phyloP scores from a whole-genome alignment of 352 stramenopile genomes.

The Thalassiosira sp. region DNA sequence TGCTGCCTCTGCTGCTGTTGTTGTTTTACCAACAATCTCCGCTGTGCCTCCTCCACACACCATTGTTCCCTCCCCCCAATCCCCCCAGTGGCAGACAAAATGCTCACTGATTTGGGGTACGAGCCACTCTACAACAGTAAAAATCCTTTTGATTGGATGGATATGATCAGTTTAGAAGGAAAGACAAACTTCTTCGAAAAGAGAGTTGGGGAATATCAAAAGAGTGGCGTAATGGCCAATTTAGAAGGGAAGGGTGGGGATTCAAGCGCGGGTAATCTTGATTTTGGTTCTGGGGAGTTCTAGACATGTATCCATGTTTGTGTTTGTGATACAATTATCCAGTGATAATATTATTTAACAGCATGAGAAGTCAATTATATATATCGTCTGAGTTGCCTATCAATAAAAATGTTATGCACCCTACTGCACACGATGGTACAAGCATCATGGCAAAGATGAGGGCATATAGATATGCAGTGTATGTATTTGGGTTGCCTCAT shows the following conservation, averaged over 20 bases:
- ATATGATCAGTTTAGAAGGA: constrained; percentile 83
- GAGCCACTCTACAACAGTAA: constrained; percentile 69
- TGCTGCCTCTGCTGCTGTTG: too few relatives aligned
- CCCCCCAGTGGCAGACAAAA: constrained; percentile 80
- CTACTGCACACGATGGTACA: constrained; percentile 7
- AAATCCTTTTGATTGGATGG: constrained; percentile 86
- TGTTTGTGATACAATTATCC: constrained; percentile 11
- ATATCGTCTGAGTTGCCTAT: not conserved
- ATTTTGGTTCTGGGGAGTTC: constrained; percentile 79
- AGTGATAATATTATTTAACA: constrained; percentile 8
- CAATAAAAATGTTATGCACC: not conserved
- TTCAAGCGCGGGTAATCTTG: constrained; percentile 33
- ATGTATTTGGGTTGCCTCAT: too few relatives aligned
- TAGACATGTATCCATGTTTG: constrained; percentile 37
- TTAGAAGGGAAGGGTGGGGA: constrained; percentile 52
- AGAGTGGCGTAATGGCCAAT: constrained; percentile 81
- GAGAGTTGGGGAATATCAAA: constrained; percentile 84
- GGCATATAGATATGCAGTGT: not conserved
- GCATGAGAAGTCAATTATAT: not conserved
- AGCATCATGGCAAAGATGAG: not conserved
- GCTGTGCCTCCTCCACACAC: too few relatives aligned
- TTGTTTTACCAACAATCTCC: too few relatives aligned
- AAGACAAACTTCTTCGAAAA: constrained; percentile 89
- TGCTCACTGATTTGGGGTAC: constrained; percentile 77
- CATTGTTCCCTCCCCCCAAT: too few relatives aligned